Evolutionary conservation across 148 eudicot species (phyloP).

Genomic region (Diospyros kaki): DNA sequence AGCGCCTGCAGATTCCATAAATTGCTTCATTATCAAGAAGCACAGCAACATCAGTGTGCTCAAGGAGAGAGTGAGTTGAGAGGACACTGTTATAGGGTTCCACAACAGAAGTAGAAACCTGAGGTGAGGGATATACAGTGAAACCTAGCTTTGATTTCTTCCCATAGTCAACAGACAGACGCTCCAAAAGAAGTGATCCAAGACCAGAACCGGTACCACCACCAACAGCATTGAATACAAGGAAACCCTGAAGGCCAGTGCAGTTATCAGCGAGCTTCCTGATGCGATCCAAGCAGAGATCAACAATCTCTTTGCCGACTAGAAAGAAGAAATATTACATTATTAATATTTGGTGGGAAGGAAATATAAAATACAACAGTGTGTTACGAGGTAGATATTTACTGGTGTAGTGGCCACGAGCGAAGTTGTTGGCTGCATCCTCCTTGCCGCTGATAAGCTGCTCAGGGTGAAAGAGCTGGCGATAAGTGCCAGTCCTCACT

Average conservation of each 20-base stretch:
- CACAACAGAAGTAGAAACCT: constrained; percentile 34
- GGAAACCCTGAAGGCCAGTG: constrained; percentile 45
- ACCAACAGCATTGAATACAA: constrained; percentile 23
- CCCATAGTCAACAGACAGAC: constrained; percentile 42
- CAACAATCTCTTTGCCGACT: constrained; percentile 46
- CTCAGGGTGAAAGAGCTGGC: constrained; percentile 12
- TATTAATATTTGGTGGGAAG: background rate
- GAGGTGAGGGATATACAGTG: constrained; percentile 42
- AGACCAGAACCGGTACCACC: constrained; percentile 11
- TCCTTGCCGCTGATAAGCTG: constrained; percentile 10
- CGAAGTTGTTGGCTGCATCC: constrained; percentile 12
- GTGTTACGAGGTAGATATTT: background rate
- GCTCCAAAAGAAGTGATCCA: constrained; percentile 21
- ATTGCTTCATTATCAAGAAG: constrained; percentile 9
- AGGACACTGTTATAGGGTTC: constrained; percentile 10
- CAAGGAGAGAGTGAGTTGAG: constrained; percentile 1
- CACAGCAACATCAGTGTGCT: constrained; percentile 9
- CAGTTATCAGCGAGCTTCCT: constrained; percentile 41
- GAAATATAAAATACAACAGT: background rate
- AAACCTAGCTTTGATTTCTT: constrained; percentile 40
- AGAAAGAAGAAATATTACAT: background rate
- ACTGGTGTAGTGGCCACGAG: constrained; percentile 11
- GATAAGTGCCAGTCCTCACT: constrained; percentile 6
- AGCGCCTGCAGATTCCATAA: constrained; percentile 2
- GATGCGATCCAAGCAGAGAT: constrained; percentile 19